These are phyloP conservation scores for Colletotrichum camelliae DNA, from an alignment of 2,329 filamentous ascomycete species.

Conservation along the genomic window DNA sequence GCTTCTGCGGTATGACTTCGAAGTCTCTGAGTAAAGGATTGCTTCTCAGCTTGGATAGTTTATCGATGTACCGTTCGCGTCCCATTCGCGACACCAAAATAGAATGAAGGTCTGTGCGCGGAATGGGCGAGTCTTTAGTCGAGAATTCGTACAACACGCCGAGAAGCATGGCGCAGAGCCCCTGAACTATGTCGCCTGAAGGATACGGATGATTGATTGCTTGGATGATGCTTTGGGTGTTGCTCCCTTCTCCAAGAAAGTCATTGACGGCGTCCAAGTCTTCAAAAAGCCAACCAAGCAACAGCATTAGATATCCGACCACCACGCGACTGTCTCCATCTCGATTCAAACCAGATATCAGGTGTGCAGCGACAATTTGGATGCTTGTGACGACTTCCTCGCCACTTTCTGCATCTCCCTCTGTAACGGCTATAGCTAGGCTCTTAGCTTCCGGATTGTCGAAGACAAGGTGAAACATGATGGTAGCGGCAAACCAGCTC, in stretches of 20 bases:
- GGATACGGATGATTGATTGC: slow-evolving; percentile 65
- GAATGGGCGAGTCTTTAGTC: slow-evolving; percentile 92
- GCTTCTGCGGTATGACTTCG: slow-evolving; percentile 79
- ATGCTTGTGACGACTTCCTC: slow-evolving; percentile 97
- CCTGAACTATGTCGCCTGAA: slow-evolving; percentile 73
- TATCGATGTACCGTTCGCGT: slow-evolving; percentile 86
- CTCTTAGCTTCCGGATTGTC: slow-evolving; percentile 82
- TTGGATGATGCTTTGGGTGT: slow-evolving; percentile 85
- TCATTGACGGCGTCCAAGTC: slow-evolving; percentile 92
- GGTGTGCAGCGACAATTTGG: slow-evolving; percentile 83
- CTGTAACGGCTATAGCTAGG: slow-evolving; percentile 80
- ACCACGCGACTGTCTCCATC: slow-evolving; percentile 80
- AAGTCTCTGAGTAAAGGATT: slow-evolving; percentile 86
- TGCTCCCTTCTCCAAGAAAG: slow-evolving; percentile 89
- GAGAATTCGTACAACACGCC: slow-evolving; percentile 96
- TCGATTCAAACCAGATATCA: slow-evolving; percentile 80
- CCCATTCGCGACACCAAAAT: slow-evolving; percentile 79
- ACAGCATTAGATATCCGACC: slow-evolving; percentile 87
- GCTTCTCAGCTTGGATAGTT: slow-evolving; percentile 77
- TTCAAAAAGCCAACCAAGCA: slow-evolving; percentile 91
- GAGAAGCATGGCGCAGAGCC: slow-evolving; percentile 82
- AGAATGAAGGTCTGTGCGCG: slow-evolving; percentile 79
- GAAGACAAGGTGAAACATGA: slow-evolving; percentile 85
- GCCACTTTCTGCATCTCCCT: slow-evolving; percentile 86
- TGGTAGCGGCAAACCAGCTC: slow-evolving; percentile 86